These are phyloP conservation scores for Lojkania enalia DNA, from an alignment of 2,329 filamentous ascomycete genomes.

Conservation along the genomic window DNA sequence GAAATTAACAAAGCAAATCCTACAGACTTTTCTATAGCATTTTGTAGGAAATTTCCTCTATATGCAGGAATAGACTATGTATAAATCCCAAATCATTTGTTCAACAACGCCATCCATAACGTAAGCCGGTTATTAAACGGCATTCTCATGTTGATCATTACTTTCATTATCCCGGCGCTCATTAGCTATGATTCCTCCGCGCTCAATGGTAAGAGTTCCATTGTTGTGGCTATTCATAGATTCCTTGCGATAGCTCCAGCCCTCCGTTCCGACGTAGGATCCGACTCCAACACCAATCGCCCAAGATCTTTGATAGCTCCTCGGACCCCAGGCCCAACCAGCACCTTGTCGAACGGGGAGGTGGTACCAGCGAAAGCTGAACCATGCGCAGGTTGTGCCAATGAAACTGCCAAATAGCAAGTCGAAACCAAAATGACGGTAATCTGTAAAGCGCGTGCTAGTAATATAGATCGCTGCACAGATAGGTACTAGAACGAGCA, in stretches of 20 bases:
- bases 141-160: too few species aligned
- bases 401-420: slow-evolving; percentile 83
- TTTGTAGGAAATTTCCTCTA: too few species aligned
- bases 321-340: slow-evolving; percentile 87
- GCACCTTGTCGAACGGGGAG: slow-evolving; percentile 75
- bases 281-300: slow-evolving; percentile 69
- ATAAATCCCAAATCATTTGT: too few species aligned
- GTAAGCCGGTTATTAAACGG: too few species aligned
- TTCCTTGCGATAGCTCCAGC: slow-evolving; percentile 39
- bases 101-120: too few species aligned
- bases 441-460: slow-evolving; percentile 85
- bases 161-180: too few species aligned
- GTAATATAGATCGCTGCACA: slow-evolving; percentile 78
- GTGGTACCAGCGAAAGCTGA: slow-evolving; percentile 85
- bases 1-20: too few species aligned
- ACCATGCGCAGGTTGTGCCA: slow-evolving; percentile 70
- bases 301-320: slow-evolving; percentile 73
- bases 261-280: slow-evolving; percentile 53
- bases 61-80: too few species aligned
- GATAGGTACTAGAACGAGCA: slow-evolving; percentile 71
- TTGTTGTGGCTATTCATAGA: background rate
- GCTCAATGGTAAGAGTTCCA: too few species aligned
- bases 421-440: slow-evolving; percentile 89
- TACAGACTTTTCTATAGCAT: too few species aligned
- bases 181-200: too few species aligned